phyloP scores from a whole-genome alignment of 257 asterid genomes.

The Solanum verrucosum region DNA sequence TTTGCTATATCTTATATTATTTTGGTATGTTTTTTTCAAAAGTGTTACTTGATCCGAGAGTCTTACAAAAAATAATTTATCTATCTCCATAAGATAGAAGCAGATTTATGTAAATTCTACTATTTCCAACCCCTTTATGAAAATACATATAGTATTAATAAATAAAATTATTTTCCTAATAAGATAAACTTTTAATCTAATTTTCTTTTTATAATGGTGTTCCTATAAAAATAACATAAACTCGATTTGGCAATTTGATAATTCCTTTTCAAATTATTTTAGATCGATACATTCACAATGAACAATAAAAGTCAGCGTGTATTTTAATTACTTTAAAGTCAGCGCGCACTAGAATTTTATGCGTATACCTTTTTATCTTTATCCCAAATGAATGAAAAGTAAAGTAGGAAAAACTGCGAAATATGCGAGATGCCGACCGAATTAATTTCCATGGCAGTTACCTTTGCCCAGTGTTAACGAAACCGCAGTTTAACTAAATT shows the following conservation, averaged over 20 bases:
- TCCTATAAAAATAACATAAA: neutral
- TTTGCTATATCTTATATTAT: too few species aligned
- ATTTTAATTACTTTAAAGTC: neutral
- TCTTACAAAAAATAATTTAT: too few species aligned
- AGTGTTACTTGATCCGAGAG: accelerated
- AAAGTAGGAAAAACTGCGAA: neutral
- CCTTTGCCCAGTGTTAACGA: neutral
- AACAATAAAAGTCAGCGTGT: neutral
- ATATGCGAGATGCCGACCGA: neutral
- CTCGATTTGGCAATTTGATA: neutral
- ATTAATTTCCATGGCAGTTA: neutral
- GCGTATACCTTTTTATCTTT: neutral
- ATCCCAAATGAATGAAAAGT: neutral
- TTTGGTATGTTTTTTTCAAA: neutral
- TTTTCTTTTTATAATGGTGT: neutral
- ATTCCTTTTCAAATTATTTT: neutral
- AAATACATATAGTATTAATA: too few species aligned
- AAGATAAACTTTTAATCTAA: too few species aligned
- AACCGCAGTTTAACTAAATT: neutral
- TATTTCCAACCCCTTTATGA: neutral
- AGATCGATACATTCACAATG: neutral
- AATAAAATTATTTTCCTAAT: too few species aligned
- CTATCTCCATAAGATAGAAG: too few species aligned
- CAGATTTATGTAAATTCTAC: too few species aligned
- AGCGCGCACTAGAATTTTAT: neutral